Base-by-base conservation (phyloP, 805 yeast species). In the Komagataella kurtzmanii region DNA sequence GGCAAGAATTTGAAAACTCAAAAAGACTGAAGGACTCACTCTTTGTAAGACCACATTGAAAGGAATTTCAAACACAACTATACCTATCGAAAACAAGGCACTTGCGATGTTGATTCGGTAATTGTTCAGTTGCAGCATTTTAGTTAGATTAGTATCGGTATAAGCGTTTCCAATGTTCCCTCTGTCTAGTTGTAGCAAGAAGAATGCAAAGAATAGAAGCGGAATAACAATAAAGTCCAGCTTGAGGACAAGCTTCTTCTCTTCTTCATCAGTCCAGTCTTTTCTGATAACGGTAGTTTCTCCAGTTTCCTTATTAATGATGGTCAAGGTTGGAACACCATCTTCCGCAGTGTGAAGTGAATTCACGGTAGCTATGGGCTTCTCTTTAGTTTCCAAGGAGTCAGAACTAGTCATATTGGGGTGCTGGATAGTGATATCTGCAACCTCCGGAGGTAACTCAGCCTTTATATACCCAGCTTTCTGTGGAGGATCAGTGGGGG, bases 151-250 rank as follows among this genome's bases (percentile, higher is more conserved):
- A 36, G 74, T 73, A 54, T 73, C 72, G 1, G 77, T 73, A 56
- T 73, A 73, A 17, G 79, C 79, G 58, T 75, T 74, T 12, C 73
- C 68, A 48, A 75, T 73, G 55, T 75, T 75, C 10, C 76, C 75
- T 54, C 71, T 72, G 57, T 75, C 78, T 52, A 75, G 65, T 14
- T 76, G 72, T 55, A 72, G 73, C 62, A 73, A 74, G 36, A 75
- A 63, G 54, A 75, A 75, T 72, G 73, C 67, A 23, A 72, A 30
- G 17, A 77, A 71, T 51, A 73, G 64, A 48, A 72, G 60, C 1
- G 79, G 79, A 23, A 75, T 60, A 36, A 75, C 70, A 51, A 70
- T 60, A 46, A 67, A 49, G 55, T 75, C 80, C 17, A 75, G 61
- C 57, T 74, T 74, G 50, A 71, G 59, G 46, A 67, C 61, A n/a